phyloP scores from a whole-genome alignment of 305 asterid species.

The Solanum chacoense region DNA sequence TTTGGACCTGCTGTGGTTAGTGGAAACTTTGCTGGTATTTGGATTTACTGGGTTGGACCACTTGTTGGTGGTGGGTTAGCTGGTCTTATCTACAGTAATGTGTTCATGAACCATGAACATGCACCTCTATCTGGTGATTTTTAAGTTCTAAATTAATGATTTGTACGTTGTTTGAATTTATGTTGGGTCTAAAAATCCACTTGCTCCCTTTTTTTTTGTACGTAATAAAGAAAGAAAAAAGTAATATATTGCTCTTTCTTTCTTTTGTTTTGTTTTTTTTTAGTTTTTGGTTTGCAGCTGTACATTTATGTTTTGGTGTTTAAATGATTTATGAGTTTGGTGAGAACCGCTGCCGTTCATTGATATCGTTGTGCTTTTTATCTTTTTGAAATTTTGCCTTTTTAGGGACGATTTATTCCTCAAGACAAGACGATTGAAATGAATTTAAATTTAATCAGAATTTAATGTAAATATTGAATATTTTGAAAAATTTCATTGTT shows the following conservation, averaged over 20 bases:
- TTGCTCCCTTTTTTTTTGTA: neutral
- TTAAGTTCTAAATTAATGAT: neutral
- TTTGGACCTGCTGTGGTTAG: constrained; percentile 68
- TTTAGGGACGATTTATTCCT: too few relatives aligned
- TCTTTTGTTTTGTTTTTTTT: neutral
- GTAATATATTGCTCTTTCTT: neutral
- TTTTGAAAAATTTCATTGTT: neutral
- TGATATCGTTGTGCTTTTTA: neutral
- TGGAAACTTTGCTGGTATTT: constrained; percentile 42
- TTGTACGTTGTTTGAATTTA: neutral
- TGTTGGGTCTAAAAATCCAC: neutral
- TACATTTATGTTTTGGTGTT: neutral
- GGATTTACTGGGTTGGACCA: constrained; percentile 92
- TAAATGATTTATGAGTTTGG: neutral
- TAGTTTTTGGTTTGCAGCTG: neutral
- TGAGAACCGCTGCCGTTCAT: neutral
- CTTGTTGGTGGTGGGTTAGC: constrained; percentile 83
- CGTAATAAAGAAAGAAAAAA: constrained; percentile 2
- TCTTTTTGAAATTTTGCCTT: neutral
- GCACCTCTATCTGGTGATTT: constrained; percentile 37
- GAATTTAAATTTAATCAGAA: rapidly evolving
- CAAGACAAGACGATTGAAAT: too few relatives aligned
- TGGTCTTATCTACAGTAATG: constrained; percentile 47
- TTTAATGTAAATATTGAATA: too few relatives aligned
- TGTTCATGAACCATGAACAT: constrained; percentile 51